Percentiles rank a stretch among this genome's conserved stretches.
phyloP scores from a whole-genome alignment of 345 rosid species.

The Hirschfeldia incana region DNA sequence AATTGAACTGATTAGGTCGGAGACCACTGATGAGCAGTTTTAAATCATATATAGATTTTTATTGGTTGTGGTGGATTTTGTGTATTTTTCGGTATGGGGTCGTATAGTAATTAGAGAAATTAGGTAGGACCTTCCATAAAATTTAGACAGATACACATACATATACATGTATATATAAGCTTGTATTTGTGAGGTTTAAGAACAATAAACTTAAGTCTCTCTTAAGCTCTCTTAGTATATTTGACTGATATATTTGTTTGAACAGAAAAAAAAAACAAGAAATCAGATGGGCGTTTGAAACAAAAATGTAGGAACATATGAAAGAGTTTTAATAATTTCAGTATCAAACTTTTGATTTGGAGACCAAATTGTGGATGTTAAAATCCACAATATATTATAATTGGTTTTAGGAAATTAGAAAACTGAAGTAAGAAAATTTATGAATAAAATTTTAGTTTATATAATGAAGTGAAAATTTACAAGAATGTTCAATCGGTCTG shows the following conservation, averaged over 20 bases:
- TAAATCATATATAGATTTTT: slow-evolving; percentile 2
- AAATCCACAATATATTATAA: background rate
- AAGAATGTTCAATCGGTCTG: background rate
- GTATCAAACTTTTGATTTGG: background rate
- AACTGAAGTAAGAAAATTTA: background rate
- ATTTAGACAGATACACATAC: background rate
- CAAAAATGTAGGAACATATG: background rate
- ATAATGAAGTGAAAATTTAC: background rate
- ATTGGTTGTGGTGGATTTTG: slow-evolving; percentile 22
- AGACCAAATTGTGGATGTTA: background rate
- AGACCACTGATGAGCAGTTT: slow-evolving; percentile 5
- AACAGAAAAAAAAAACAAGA: background rate
- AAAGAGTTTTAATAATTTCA: background rate
- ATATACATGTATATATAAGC: background rate
- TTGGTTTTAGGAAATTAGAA: background rate
- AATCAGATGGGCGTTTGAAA: background rate
- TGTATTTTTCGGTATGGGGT: slow-evolving; percentile 18
- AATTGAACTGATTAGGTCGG: slow-evolving; percentile 56
- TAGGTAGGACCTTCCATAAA: slow-evolving; percentile 33
- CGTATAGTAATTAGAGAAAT: slow-evolving; percentile 29
- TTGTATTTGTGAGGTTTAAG: background rate
- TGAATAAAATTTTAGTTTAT: background rate
- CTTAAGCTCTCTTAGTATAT: background rate
- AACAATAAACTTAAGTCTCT: background rate
- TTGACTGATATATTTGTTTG: background rate